Base-by-base conservation (phyloP, 176 grass and related monocot genomes). In the Rhynchospora pubera region DNA sequence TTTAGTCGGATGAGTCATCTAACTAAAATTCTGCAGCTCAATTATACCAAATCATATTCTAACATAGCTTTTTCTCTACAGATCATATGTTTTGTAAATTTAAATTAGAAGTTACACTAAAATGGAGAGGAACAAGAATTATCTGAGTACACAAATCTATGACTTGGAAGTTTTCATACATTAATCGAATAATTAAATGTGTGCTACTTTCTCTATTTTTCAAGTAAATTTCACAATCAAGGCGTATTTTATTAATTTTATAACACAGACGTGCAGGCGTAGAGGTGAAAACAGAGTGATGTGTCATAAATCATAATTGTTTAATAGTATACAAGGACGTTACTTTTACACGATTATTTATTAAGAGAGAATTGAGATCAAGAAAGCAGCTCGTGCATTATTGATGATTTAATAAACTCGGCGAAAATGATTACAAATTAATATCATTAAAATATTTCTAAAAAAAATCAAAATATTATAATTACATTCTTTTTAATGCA, bases 171-270 rank as follows among this genome's bases (percentile, higher is more conserved):
- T 28, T 24, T 56, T 6, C 19, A 56, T 78, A 58, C 22, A 56
- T 57, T 4, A 58, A 10, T 56, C 11, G n/a, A 78, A 57, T 78
- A 53, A 78, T 78, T 51, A 78, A 56, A 7, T 28, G 14, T 74
- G 39, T 43, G 16, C 6, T n/a, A 18, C 5, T 15, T 39, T 28
- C 21, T 18, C 32, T 55, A 78, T 78, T 30, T n/a, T 79, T 52
- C 75, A 34, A 79, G 75, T 79, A 59, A 58, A 39, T 79, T 57
- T 59, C 48, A 39, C 55, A 79, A 59, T 79, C n/a, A 47, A 59
- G 9, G 5, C 7, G 11, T 9, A 39, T 39, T 39, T 4, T 39
- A 39, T 39, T 39, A 79, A 58, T 34, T 32, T 32, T 53, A 34
- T 34, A 79, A 79, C 30, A 79, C 15, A 34, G 45, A 59, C 75